Base-by-base conservation (phyloP, 139 green algal genomes). In the Penium margaritaceum region DNA sequence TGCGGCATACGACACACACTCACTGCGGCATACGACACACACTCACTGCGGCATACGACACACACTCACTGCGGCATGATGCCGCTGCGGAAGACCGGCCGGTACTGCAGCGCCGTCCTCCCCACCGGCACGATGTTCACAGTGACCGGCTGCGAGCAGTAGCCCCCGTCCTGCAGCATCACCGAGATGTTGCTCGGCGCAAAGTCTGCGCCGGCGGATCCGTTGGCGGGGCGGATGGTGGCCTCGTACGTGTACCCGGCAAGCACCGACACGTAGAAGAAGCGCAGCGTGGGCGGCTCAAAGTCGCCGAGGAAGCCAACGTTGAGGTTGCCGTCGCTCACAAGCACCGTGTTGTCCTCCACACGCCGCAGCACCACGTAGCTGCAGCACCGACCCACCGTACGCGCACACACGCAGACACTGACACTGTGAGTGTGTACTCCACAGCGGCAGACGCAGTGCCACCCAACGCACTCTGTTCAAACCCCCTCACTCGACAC, bases 191-290 rank as follows among this genome's bases (percentile, higher is more conserved):
- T 33, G 9, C 51, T 19, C 0, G 68, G 51, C 14, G 19, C 5
- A n/a, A n/a, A n/a, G n/a, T n/a, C n/a, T n/a, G n/a, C n/a, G n/a
- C 47, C 29, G 4, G n/a, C 6, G 24, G 60, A 76, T 5, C 53
- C 33, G 2, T 2, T 35, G 30, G 32, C 29, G 21, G 41, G 36
- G 2, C 29, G 3, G 24, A 76, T 30, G 14, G 68, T 47, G 39
- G 70, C 27, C 41, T 41, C 3, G 68, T 76, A 76, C 51, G 68
- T 76, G 24, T 63, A n/a, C 24, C 51, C 64, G 34, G 64, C 39
- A 5, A 55, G 36, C 3, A 70, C 9, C 33, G 53, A 55, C 33
- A 34, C 30, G 14, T 57, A 70, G 63, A 70, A 70, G 58, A 37
- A 66, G n/a, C 58, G 58, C 19, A 39, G 33, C 33, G 58, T 66